Evolutionary conservation across 257 asterid genomes (phyloP), one percentile per base, ranked within the genome.

Genomic region (Solanum bulbocastanum): DNA sequence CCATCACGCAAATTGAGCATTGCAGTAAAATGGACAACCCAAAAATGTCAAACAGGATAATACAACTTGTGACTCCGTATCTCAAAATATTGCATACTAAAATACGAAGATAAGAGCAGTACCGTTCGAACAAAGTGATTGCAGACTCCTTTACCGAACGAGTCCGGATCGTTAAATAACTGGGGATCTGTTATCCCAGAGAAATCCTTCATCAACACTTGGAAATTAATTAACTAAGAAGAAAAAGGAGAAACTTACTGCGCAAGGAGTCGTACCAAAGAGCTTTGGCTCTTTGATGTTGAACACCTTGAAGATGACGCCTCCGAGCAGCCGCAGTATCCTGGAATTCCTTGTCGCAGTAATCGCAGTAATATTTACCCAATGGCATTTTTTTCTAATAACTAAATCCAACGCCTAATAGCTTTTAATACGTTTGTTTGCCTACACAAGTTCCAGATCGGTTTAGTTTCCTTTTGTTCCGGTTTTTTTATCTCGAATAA

Each of bases 201-300:
- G 27, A 3, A 85, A 83, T 5, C 42, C 2, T 36, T 46, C 33
- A 83, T 68, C 18, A 65, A 84, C 4, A 18, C 11, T 40, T 23
- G 8, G 36, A 72, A n/a, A 62, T 32, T n/a, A 65, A n/a, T n/a
- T 62, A 23, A 62, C 6, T 65, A 52, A 14, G 14, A 84, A 12
- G 44, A 60, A 72, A 46, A 14, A 83, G 86, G 85, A 60, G 83
- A 36, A 90, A 76, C 90, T 90, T 37, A 94, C 91, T 88, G 83
- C 94, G 94, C 5, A 91, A 82, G 87, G 98, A 88, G 89, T 94
- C 94, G 93, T 97, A 96, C 99, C 99, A 97, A 90, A 89, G 96
- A 89, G 99, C 92, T 91, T 95, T 97, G 88, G 98, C 96, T 91
- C 98, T 93, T 94, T 96, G 98, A 92, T 97, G 99, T 35, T 89